Percentiles rank a stretch among this genome's conserved stretches.
phyloP scores from a whole-genome alignment of 805 yeast species.

The Pichia phayaonensis region DNA sequence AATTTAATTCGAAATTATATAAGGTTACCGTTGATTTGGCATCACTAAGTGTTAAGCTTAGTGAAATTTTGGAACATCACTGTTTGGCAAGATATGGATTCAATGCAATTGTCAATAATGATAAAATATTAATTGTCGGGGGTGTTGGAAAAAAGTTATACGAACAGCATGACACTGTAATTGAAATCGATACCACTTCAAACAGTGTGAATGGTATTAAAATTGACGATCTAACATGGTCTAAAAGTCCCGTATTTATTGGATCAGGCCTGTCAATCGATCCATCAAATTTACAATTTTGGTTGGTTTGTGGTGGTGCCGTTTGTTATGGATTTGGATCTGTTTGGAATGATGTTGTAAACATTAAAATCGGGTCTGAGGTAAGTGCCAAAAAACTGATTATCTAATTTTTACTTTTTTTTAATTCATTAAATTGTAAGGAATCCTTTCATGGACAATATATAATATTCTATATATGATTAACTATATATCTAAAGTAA shows the following conservation, averaged over 20 bases:
- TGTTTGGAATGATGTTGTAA: conserved; percentile 31
- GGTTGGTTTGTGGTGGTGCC: conserved; percentile 60
- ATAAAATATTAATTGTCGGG: conserved; percentile 13
- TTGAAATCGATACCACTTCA: conserved; percentile 25
- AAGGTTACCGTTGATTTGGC: conserved; percentile 21
- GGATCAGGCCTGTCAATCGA: conserved; percentile 37
- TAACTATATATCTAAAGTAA: not conserved
- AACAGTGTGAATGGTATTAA: conserved; percentile 19
- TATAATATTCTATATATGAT: not conserved
- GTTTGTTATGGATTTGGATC: conserved; percentile 79
- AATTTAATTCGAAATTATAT: conserved; percentile 29
- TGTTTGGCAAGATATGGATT: conserved; percentile 45
- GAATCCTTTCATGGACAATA: conserved; percentile 10
- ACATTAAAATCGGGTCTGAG: not conserved
- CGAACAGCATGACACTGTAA: conserved; percentile 29
- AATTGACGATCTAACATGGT: conserved; percentile 33
- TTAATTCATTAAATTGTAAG: not conserved
- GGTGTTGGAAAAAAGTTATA: conserved; percentile 25
- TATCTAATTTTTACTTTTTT: not conserved
- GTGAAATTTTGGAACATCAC: conserved; percentile 19
- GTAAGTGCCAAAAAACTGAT: not conserved
- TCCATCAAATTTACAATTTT: conserved; percentile 11
- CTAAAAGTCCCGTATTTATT: conserved; percentile 38
- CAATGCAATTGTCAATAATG: conserved; percentile 26
- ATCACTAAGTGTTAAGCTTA: conserved; percentile 16